Conservation (phyloP, 768 basidiomycete species). For the Candolleomyces aberdarensis region DNA sequence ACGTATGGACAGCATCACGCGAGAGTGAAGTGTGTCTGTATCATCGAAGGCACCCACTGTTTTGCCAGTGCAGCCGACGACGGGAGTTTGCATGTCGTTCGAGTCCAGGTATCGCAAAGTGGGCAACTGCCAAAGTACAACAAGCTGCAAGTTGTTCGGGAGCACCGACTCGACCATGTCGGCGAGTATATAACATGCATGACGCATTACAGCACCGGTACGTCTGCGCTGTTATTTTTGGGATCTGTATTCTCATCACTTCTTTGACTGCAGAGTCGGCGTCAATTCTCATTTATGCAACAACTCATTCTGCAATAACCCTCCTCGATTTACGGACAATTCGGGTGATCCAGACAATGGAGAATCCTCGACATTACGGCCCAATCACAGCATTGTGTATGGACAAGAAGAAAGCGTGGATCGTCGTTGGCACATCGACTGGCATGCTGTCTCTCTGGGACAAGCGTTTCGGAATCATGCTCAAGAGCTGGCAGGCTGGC, state of each 20-base stretch:
- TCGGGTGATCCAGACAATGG: slow-evolving; percentile 70
- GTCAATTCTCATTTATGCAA: slow-evolving; percentile 30
- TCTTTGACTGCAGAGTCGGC: slow-evolving; percentile 44
- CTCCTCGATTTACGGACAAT: slow-evolving; percentile 80
- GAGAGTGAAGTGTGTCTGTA: slow-evolving; percentile 65
- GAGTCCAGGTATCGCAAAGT: slow-evolving; percentile 69
- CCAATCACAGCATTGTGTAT: slow-evolving; percentile 83
- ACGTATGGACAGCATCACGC: slow-evolving; percentile 64
- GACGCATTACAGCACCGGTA: slow-evolving; percentile 52
- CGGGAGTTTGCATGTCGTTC: slow-evolving; percentile 79
- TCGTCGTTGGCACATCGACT: slow-evolving; percentile 81
- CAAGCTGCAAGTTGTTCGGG: slow-evolving; percentile 77
- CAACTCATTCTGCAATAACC: slow-evolving; percentile 38
- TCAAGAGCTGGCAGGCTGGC: slow-evolving; percentile 84
- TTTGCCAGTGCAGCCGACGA: slow-evolving; percentile 86
- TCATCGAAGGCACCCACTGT: slow-evolving; percentile 84
- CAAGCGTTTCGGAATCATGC: slow-evolving; percentile 84
- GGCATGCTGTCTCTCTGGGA: slow-evolving; percentile 93
- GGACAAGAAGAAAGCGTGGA: slow-evolving; percentile 84
- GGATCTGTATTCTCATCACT: background rate
- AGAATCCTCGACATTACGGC: slow-evolving; percentile 83
- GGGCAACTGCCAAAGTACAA: slow-evolving; percentile 79
- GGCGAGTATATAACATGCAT: slow-evolving; percentile 86
- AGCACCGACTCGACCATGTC: slow-evolving; percentile 66
- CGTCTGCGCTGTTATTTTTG: background rate